These are phyloP conservation scores for Fusarium veterinarium DNA, from an alignment of 2,329 filamentous ascomycete genomes.

Conservation along the genomic window DNA sequence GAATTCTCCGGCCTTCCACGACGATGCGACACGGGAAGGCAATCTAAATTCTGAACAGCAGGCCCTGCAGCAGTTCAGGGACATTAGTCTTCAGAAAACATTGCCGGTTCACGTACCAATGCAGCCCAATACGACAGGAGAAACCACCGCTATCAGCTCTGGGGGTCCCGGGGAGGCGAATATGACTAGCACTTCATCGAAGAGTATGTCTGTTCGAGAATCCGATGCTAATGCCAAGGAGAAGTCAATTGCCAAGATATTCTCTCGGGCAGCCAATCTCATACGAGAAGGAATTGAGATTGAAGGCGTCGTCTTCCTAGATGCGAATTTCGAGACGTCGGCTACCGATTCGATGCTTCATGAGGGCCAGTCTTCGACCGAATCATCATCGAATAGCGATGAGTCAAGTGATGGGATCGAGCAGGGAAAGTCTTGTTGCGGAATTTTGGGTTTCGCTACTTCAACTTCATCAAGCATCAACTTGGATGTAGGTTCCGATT, in stretches of 20 bases:
- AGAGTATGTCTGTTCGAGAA: not conserved
- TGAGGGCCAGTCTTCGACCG: slow-evolving; percentile 29
- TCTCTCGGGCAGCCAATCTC: slow-evolving; percentile 57
- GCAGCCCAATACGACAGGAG: slow-evolving; percentile 7
- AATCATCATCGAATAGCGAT: slow-evolving; percentile 43
- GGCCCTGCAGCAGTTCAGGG: slow-evolving; percentile 14
- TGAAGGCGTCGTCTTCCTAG: slow-evolving; percentile 51
- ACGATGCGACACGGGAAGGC: slow-evolving; percentile 22
- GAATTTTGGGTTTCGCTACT: slow-evolving; percentile 55
- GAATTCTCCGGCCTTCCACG: slow-evolving; percentile 12
- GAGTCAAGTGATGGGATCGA: slow-evolving; percentile 29
- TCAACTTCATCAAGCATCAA: slow-evolving; percentile 49
- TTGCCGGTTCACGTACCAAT: slow-evolving; percentile 7
- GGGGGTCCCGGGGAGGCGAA: not conserved
- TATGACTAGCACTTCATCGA: slow-evolving; percentile 1
- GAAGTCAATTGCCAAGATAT: slow-evolving; percentile 43
- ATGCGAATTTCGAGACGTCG: slow-evolving; percentile 43
- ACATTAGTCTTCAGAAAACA: not conserved
- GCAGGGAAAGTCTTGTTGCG: slow-evolving; percentile 40
- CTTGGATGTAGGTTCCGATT: slow-evolving; percentile 28
- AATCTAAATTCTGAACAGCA: slow-evolving; percentile 27
- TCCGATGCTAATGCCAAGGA: slow-evolving; percentile 3
- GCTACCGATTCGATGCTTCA: slow-evolving; percentile 27
- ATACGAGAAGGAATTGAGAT: slow-evolving; percentile 57
- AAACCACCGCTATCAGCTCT: not conserved